phyloP scores from a whole-genome alignment of 2,329 filamentous ascomycete genomes.

The Arthroderma sp. region DNA sequence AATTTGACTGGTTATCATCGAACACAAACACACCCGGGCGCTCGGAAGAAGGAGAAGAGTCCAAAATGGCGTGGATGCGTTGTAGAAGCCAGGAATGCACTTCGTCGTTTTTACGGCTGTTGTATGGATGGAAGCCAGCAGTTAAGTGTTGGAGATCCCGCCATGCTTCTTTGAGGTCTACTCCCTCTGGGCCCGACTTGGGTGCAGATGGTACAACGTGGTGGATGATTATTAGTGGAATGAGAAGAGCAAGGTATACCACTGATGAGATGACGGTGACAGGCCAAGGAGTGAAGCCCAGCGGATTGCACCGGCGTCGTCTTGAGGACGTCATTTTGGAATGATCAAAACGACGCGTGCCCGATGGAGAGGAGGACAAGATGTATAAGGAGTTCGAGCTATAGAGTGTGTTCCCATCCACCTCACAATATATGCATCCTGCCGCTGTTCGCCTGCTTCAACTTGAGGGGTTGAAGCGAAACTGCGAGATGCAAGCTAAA shows the following conservation, averaged over 20 bases:
- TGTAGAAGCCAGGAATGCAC: constrained; percentile 63
- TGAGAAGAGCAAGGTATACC: constrained; percentile 64
- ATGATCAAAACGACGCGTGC: not conserved
- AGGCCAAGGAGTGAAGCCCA: constrained; percentile 67
- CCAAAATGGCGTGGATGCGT: constrained; percentile 57
- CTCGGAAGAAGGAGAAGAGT: constrained; percentile 28
- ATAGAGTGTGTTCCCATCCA: no score
- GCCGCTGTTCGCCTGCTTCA: no score
- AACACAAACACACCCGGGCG: constrained; percentile 47
- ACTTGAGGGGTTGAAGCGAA: no score
- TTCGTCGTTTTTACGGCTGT: constrained; percentile 68
- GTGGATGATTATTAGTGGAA: constrained; percentile 60
- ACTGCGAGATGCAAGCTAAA: no score
- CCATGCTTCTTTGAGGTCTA: constrained; percentile 82
- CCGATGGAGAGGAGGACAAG: no score
- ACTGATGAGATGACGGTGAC: constrained; percentile 68
- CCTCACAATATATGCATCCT: no score
- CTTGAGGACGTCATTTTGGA: constrained; percentile 20
- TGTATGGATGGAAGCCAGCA: constrained; percentile 71
- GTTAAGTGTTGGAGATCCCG: constrained; percentile 65
- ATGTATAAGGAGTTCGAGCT: no score
- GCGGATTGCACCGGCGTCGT: constrained; percentile 25
- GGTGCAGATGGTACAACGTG: constrained; percentile 60
- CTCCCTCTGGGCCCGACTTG: constrained; percentile 43
- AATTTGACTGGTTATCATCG: constrained; percentile 65